Evolutionary conservation across 1,139 yeast species (phyloP).

Genomic region (Sugiyamaella paludigena): DNA sequence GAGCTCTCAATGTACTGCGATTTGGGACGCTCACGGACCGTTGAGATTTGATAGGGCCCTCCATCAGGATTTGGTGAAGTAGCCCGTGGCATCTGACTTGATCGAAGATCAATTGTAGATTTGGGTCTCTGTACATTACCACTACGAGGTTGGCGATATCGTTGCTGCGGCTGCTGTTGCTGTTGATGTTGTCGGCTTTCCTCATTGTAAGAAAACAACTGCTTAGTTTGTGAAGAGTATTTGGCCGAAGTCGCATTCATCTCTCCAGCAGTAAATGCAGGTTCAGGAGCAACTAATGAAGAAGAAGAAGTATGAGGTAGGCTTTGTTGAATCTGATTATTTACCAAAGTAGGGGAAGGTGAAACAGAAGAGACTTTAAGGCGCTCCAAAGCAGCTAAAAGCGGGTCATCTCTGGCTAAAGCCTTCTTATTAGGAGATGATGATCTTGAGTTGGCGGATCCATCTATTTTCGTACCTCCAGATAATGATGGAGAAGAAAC

Average conservation of each 20-base stretch:
- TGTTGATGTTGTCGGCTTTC: conserved; percentile 3
- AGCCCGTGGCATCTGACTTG: conserved; percentile 9
- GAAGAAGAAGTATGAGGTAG: conserved; percentile 12
- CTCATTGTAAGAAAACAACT: conserved; percentile 23
- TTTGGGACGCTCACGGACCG: conserved; percentile 17
- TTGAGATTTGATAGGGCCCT: conserved; percentile 4
- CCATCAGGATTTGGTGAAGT: conserved; percentile 12
- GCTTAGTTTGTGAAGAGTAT: conserved; percentile 32
- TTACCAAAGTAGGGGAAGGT: conserved; percentile 11
- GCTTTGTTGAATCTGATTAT: background rate
- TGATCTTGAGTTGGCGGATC: conserved; percentile 8
- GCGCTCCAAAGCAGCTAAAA: conserved; percentile 61
- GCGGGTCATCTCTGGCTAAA: conserved; percentile 43
- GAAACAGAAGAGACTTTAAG: conserved; percentile 44
- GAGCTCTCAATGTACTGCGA: conserved; percentile 16
- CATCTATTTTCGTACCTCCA: conserved; percentile 6
- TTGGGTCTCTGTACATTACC: conserved; percentile 12
- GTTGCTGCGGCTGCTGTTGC: conserved; percentile 14
- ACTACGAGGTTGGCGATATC: conserved; percentile 6
- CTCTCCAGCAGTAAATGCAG: conserved; percentile 37
- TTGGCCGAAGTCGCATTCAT: conserved; percentile 34
- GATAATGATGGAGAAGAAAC: conserved; percentile 24
- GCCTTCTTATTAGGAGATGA: conserved; percentile 29
- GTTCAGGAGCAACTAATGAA: conserved; percentile 31
- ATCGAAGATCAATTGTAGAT: conserved; percentile 15